Evolutionary conservation across 2,329 filamentous ascomycete species (phyloP), one percentile per base, ranked within the genome.

Genomic region (Arthroderma sp.): DNA sequence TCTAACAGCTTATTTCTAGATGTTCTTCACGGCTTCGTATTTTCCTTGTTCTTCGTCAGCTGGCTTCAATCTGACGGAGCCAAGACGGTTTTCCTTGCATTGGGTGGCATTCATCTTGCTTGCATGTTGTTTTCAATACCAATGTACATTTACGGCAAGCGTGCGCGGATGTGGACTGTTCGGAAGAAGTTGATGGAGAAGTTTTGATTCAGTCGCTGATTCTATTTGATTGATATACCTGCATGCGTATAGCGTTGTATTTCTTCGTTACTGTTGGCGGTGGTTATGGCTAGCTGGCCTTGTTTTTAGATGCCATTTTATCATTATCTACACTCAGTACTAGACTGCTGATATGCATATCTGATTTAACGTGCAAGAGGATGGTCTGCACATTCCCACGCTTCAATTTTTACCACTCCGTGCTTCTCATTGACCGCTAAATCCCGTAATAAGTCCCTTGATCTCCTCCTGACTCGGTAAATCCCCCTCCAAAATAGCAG

Each of bases 111-210:
- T 29, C 89, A 96, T 64, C 64, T 95, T 31, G 76, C 78, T 8
- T 75, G 82, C 45, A 70, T 94, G 60, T 56, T 86, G 3, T 78
- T 73, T 44, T 83, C 86, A 1, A 80, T 95, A 45, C 89, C 89
- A 0, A 86, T 96, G 83, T 96, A 91, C 60, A 84, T 96, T 15
- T 95, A 78, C 57, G 89, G 89, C 11, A 96, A 96, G 71, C 70
- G 87, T 45, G 80, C 82, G 10, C 73, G 89, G 11, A 94, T 95
- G 86, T 95, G 88, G 89, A 96, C 88, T 1, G 85, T 88, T 7
- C 71, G 84, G 50, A 84, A 74, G 72, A 86, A 84, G 53, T 68
- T 94, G 51, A 88, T 94, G 82, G 86, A 93, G 73, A 84, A 78
- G 58, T 82, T 77, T 50, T 79, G 55, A 46, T 42, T 43, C 3